These are phyloP conservation scores for Candida glucosophila DNA, from an alignment of 1,139 yeast species.

Conservation along the genomic window DNA sequence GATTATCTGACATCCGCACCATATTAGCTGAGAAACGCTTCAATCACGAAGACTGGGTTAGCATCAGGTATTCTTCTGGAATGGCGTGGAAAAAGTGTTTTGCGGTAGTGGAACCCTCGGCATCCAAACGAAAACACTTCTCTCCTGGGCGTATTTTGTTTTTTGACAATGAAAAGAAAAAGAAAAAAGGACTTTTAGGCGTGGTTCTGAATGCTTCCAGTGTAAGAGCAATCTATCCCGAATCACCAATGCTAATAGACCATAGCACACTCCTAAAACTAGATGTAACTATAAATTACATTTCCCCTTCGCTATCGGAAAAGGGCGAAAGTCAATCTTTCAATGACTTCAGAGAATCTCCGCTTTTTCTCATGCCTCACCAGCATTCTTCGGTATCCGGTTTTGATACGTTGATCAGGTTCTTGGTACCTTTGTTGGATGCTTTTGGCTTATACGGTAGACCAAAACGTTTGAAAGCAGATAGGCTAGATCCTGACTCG, in stretches of 20 bases:
- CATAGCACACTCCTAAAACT: slow-evolving; percentile 80
- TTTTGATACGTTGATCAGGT: slow-evolving; percentile 84
- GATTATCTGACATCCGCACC: slow-evolving; percentile 78
- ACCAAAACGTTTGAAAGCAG: slow-evolving; percentile 82
- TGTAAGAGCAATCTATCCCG: slow-evolving; percentile 92
- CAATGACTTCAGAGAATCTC: slow-evolving; percentile 60
- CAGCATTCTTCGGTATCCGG: slow-evolving; percentile 91
- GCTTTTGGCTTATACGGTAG: slow-evolving; percentile 86
- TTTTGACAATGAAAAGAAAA: slow-evolving; percentile 61
- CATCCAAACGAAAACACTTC: slow-evolving; percentile 34
- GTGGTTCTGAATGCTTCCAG: slow-evolving; percentile 61
- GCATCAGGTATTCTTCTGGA: slow-evolving; percentile 91
- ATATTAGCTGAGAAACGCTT: slow-evolving; percentile 78
- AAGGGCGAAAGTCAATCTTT: slow-evolving; percentile 36
- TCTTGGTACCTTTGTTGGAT: slow-evolving; percentile 77
- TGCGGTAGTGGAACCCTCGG: slow-evolving; percentile 78
- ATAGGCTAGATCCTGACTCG: slow-evolving; percentile 70
- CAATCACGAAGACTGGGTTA: slow-evolving; percentile 89
- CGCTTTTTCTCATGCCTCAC: slow-evolving; percentile 93
- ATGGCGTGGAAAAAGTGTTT: slow-evolving; percentile 97
- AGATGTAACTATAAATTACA: slow-evolving; percentile 71
- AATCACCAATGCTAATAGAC: slow-evolving; percentile 70
- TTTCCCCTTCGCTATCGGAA: slow-evolving; percentile 29
- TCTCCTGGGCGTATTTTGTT: slow-evolving; percentile 52
- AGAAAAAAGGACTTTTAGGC: slow-evolving; percentile 74